Evolutionary conservation across 1,284 basidiomycete genomes (phyloP), one percentile per base, ranked within the genome.

Genomic region (Heterobasidion annosum): DNA sequence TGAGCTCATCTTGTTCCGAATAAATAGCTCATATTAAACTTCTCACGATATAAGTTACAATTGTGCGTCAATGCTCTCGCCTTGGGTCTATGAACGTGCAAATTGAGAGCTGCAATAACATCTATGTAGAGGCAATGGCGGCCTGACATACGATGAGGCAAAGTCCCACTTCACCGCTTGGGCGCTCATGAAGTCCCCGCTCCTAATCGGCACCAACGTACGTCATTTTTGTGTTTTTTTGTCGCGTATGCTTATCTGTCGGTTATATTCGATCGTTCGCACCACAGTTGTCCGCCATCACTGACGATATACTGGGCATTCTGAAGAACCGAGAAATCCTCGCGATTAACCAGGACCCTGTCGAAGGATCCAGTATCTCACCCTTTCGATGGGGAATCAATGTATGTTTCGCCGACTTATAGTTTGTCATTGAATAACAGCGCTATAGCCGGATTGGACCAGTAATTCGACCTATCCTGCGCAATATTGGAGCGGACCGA

Each of bases 121-220:
- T 12, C 55, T 37, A 48, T 33, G 9, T 52, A 82, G 79, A 15
- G 82, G 81, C 0, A 83, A 84, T 58, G 80, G 79, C 8, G 62
- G 65, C 19, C 69, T 83, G 47, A 81, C 77, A 1, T 76, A 69
- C 59, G 81, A 84, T 25, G 82, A 84, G 65, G 65, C 74, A 7
- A 83, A 83, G 64, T 73, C 81, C 1, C 81, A 83, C 60, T 83
- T 82, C 65, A 82, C 79, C 0, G 80, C 78, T 3, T 84, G 82
- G 83, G 80, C 81, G 16, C 67, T 85, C 32, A 76, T 83, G 74
- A 82, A 81, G 63, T 81, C 79, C 0, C 81, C 79, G 12, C 67
- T 80, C 6, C 64, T 81, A 51, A 75, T 81, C 54, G 68, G 72
- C 9, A 71, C 73, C 1, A 68, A 73, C 54, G 71, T 73, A 48